Conservation (phyloP, 2,329 filamentous ascomycete species). For the Penicillium sp. region DNA sequence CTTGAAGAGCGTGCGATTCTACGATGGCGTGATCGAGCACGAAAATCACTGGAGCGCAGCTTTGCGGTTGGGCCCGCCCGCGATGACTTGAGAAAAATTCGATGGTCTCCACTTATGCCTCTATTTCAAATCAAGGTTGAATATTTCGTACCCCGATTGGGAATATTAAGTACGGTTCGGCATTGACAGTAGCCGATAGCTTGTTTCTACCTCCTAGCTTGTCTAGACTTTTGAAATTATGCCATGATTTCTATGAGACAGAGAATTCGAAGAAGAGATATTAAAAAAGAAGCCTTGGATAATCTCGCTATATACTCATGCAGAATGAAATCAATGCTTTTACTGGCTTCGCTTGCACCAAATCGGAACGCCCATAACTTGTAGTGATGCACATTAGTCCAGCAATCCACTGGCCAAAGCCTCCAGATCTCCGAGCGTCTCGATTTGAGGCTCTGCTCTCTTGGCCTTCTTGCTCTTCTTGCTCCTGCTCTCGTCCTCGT, state of each 20-base stretch:
- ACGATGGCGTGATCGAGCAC: constrained; percentile 29
- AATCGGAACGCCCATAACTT: constrained; percentile 12
- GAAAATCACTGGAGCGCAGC: constrained; percentile 15
- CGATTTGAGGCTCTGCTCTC: constrained; percentile 32
- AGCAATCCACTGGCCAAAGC: constrained; percentile 46
- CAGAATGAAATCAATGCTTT: constrained; percentile 23
- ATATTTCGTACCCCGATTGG: neutral
- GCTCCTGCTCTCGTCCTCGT: constrained; percentile 22
- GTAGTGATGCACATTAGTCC: constrained; percentile 24
- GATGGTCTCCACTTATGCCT: constrained; percentile 7
- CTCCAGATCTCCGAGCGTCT: constrained; percentile 49
- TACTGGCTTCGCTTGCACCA: constrained; percentile 22
- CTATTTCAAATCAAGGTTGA: neutral
- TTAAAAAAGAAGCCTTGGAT: neutral
- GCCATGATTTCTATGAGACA: neutral
- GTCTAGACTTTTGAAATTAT: neutral
- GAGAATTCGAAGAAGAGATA: no score
- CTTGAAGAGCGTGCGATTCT: neutral
- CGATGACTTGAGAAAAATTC: constrained; percentile 15
- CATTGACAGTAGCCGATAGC: neutral
- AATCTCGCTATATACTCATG: constrained; percentile 7
- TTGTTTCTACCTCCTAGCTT: neutral
- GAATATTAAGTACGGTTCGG: neutral
- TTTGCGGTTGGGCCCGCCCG: constrained; percentile 5
- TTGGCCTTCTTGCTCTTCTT: constrained; percentile 8